Evolutionary conservation across 164 flowering plant species (phyloP), one percentile per base, ranked within the genome.

Genomic region (Berberis vulgaris): DNA sequence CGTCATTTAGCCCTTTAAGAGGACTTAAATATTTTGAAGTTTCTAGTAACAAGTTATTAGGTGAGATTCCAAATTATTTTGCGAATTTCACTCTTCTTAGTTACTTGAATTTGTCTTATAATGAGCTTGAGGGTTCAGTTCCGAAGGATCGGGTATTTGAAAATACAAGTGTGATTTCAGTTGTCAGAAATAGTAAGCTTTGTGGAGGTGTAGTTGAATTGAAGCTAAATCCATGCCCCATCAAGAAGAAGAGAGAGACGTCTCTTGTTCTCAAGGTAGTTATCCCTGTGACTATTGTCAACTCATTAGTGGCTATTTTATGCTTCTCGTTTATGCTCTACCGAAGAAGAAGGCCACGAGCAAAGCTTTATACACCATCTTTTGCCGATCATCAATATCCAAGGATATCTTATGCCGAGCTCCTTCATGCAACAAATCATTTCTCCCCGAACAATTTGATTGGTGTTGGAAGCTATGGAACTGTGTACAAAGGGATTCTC

Each of bases 381-480:
- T 9, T 11, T 11, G 9, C 12, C 9, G 8, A 12, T 11, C 13
- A 5, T 7, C 58, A n/a, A 3, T 0, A 43, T 54, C 10, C 42
- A 10, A 63, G 47, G 7, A 43, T 63, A 13, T 53, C 59, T 5
- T 63, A 53, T 9, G 26, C 7, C 2, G 53, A 65, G 2, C 67
- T 65, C 26, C 43, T 26, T 65, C 9, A 56, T 2, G 60, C 67
- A 44, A 65, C 60, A 0, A 39, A 46, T 45, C 61, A 61, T 9
- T 65, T 65, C 41, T 56, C 60, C 6, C 5, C 52, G 0, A 13
- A 44, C 3, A 55, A 65, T 45, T 56, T 65, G 39, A 55, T 65
- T 55, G 67, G 67, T 3, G 45, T 45, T 4, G 67, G 67, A 9
- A 45, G 61, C 42, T 63, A 13, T 43, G 66, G 66, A 41, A 53